Evolutionary conservation across 768 basidiomycete genomes (phyloP), one percentile per base, ranked within the genome.

Genomic region (Russula ochroleuca): DNA sequence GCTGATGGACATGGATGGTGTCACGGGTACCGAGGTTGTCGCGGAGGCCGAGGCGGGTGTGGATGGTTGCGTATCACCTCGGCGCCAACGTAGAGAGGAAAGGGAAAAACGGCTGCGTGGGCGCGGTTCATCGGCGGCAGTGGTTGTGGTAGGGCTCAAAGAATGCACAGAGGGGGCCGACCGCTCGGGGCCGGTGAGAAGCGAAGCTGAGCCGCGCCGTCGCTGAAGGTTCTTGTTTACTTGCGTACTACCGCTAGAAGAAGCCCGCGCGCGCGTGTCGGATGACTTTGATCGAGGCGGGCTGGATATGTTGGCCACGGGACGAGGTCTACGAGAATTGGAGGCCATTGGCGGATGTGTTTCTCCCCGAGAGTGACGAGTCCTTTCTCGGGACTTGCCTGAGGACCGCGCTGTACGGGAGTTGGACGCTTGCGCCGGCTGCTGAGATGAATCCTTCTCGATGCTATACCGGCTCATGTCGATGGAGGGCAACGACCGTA

Each of bases 21-120:
- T 64, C 53, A 41, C 59, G 8, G 63, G 58, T 5, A 49, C 35
- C 1, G 63, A 64, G 33, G 58, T 41, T 7, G 52, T 37, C 5
- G 23, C 55, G 28, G 54, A 56, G 41, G 48, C 40, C 5, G 50
- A 40, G 35, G 57, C 45, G 1, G 61, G 45, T 3, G 67, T 45
- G 8, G 64, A 58, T 23, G 57, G 6, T 2, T 62, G 59, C 21
- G 59, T 40, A n/a, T 68, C 66, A 17, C 57, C 45, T 14, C 66
- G 55, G 13, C 68, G 62, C 55, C 61, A 67, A n/a, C 65, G 55
- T 17, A 68, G 53, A 15, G 61, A 61, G 28, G 62, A 37, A n/a
- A 68, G 59, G 25, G 68, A 68, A 55, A 68, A 68, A n/a, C 68
- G 68, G 45, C 65, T 63, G 14, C 60, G 60, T n/a, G 67, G 61